Evolutionary conservation across 2,329 filamentous ascomycete genomes (phyloP), one percentile per base, ranked within the genome.

Genomic region (Exophiala sp.): DNA sequence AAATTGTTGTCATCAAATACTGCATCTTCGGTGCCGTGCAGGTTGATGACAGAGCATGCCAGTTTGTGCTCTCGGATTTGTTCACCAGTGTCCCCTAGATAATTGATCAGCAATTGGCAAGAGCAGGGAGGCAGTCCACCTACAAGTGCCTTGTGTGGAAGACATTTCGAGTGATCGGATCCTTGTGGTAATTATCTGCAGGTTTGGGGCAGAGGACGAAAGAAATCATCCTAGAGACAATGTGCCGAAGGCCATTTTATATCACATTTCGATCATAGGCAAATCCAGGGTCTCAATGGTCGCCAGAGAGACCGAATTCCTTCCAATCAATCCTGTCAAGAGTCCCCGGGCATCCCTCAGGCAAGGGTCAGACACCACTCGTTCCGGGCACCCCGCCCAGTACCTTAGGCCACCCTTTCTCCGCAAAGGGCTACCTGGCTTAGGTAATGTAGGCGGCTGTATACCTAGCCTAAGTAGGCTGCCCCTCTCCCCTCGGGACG

Each of bases 61-160:
- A 59, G 43, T 33, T 54, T 57, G 48, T 59, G 57, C 5, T 54
- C 50, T 4, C 57, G 57, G 29, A 59, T 59, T 32, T 59, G 57
- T 21, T 57, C 54, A n/a, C 54, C 54, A 12, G 57, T 59, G 38
- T 59, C 12, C 57, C 57, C 56, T 59, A 29, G 32, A 21, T 34
- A 21, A 20, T 36, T 8, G 41, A 36, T 24, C 33, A 35, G n/a
- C 45, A 36, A 16, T 5, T n/a, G n/a, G n/a, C n/a, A n/a, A n/a
- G n/a, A 9, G 16, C 12, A n/a, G 29, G 5, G 5, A 11, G 12
- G 9, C 14, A 9, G 21, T 16, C 11, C 18, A 47, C 47, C 39
- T 36, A 49, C 46, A 54, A 18, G 52, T 54, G n/a, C 18, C 34
- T n/a, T 35, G 20, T 12, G 35, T 47, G 7, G 9, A 20, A 18